phyloP scores from a whole-genome alignment of 495 filamentous ascomycete species.

The Talaromyces thailandensis region DNA sequence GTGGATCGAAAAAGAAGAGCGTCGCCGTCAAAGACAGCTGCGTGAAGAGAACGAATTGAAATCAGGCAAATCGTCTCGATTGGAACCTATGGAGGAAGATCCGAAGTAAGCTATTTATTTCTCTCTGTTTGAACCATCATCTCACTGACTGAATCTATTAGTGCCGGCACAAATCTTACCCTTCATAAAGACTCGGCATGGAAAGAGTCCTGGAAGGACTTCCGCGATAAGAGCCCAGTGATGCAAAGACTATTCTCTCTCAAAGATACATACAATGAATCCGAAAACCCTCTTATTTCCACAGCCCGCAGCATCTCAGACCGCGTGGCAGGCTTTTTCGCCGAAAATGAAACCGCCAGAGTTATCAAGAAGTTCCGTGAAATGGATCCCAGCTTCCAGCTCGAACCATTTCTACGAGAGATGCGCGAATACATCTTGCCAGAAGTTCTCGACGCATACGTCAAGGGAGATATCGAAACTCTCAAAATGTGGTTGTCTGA shows the following conservation, averaged over 20 bases:
- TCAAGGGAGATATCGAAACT: conserved; percentile 87
- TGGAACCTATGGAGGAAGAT: conserved; percentile 63
- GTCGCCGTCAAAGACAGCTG: conserved; percentile 62
- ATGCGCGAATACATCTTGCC: conserved; percentile 97
- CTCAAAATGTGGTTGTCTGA: conserved; percentile 92
- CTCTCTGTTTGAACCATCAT: background rate
- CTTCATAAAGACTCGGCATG: conserved; percentile 93
- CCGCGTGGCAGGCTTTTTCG: conserved; percentile 88
- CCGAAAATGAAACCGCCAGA: conserved; percentile 92
- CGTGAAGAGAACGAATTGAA: conserved; percentile 58
- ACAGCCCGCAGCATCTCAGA: conserved; percentile 92
- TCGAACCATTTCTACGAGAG: conserved; percentile 87
- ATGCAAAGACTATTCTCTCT: conserved; percentile 83
- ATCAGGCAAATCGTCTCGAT: conserved; percentile 30
- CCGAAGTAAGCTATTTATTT: conserved; percentile 59
- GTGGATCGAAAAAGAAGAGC: conserved; percentile 92
- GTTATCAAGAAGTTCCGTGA: conserved; percentile 97
- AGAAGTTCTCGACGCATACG: conserved; percentile 95
- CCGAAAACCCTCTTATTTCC: conserved; percentile 88
- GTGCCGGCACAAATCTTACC: conserved; percentile 88
- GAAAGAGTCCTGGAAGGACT: conserved; percentile 92
- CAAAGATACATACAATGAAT: conserved; percentile 83
- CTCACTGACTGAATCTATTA: conserved; percentile 28
- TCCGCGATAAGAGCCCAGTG: conserved; percentile 76
- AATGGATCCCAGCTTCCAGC: conserved; percentile 91